Base-by-base conservation (phyloP, 495 filamentous ascomycete genomes). In the Podospora pseudopauciseta region DNA sequence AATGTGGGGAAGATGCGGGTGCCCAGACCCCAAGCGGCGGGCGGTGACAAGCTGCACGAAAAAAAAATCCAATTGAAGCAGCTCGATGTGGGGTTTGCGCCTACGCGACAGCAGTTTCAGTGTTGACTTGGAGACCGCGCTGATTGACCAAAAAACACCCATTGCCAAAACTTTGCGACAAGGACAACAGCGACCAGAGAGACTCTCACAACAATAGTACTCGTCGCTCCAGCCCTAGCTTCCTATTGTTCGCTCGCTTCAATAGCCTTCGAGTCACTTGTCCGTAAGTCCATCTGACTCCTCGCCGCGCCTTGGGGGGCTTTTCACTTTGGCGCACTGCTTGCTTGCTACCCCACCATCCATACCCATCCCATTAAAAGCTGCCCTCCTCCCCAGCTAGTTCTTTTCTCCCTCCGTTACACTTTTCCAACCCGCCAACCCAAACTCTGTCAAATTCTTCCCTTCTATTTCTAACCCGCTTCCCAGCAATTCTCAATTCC, bases 11-110 rank as follows among this genome's bases (percentile, higher is more conserved):
- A 19, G 6, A 27, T 18, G 23, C 16, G 16, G 27, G 27, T n/a
- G 61, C 61, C 61, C 32, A 63, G 61, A 63, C 19, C 55, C 6
- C 23, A 19, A 58, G 55, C 30, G 19, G 6, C 11, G 61, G 64
- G 71, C 69, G 71, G 71, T 73, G 30, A 71, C 26, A 15, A 20
- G n/a, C 32, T 67, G 71, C 69, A 68, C 11, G 55, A 67, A 65
- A 60, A 49, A 49, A 66, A 68, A 18, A 26, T 39, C 61, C 61
- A 63, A 63, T 63, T 63, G 61, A 63, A 63, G 30, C 32, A 63
- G 61, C 61, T 20, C 23, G 5, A 67, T 19, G 32, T 67, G 53
- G 64, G 19, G 64, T 57, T 49, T 49, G 39, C 39, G 39, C 39
- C 39, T 49, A 13, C 39, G 39, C 39, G 39, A 49, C 39, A 16